Base-by-base conservation (phyloP, 1,284 basidiomycete species). In the Phylloporus gajari region DNA sequence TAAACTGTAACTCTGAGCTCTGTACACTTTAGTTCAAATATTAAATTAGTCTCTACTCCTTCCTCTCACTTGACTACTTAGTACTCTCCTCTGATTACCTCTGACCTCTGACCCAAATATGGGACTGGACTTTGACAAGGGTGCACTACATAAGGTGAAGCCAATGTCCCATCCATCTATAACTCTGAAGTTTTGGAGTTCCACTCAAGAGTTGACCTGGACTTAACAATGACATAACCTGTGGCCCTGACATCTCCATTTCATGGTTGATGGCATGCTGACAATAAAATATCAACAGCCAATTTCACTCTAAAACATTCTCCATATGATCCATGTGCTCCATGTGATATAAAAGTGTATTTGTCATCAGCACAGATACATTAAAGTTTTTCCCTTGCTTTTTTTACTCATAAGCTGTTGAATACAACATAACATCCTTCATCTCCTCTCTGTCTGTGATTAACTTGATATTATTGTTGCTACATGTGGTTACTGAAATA, bases 401-500 rank as follows among this genome's bases (percentile, higher is more conserved):
- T 67, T 85, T 85, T 0, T 75, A 69, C 0, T 77, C 69, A 63
- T 85, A 85, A 0, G 58, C 64, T 0, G 80, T 79, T 1, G 76
- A 74, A 60, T 85, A 85, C 32, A 68, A 80, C 12, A 76, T 68
- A 0, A 77, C 38, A 1, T 78, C 68, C 3, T 75, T 74, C 0
- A 80, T 84, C 4, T 82, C 79, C 0, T 13, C 23, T 0, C 82
- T 75, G 62, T 82, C 80, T 8, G 78, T 73, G 0, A 83, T 63
- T 11, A 83, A 32, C 56, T 83, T 80, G 30, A 73, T 66, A 60
- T 85, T 78, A 17, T 84, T 79, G 68, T 84, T 83, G 63, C 76
- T 80, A 2, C 73, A 59, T 0, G 74, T 1, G 2, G 60, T 62
- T 0, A 69, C 46, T 0, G 78, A 70, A 1, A 81, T 46, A 0